Evolutionary conservation across 306 rosid genomes (phyloP).

Genomic region (Acacia confusa): DNA sequence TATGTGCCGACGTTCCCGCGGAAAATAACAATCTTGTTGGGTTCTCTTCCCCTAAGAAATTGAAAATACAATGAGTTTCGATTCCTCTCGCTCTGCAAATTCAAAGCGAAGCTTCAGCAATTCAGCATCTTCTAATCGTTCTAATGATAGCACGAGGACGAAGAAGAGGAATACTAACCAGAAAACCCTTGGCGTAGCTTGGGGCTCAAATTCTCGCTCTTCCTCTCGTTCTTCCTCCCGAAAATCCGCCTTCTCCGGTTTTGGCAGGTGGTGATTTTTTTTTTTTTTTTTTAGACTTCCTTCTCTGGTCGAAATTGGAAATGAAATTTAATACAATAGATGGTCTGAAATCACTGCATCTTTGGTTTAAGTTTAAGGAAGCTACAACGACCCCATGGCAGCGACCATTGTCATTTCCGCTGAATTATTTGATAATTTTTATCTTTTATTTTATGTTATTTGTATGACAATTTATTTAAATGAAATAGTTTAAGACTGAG

Average conservation of each 20-base stretch:
- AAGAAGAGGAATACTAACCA: conserved; percentile 51
- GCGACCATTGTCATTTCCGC: neutral
- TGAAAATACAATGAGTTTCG: conserved; percentile 47
- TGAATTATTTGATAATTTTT: neutral
- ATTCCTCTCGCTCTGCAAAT: conserved; percentile 60
- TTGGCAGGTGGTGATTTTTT: conserved; percentile 51
- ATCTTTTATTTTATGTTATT: neutral
- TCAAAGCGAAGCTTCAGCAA: conserved; percentile 54
- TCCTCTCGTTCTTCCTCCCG: conserved; percentile 42
- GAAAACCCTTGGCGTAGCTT: conserved; percentile 82
- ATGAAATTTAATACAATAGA: neutral
- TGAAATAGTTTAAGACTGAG: neutral
- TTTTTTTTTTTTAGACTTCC: neutral
- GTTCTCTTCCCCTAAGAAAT: conserved; percentile 9
- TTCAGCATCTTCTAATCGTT: conserved; percentile 46
- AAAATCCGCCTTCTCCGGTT: conserved; percentile 66
- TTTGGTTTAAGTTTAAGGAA: neutral
- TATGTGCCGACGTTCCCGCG: neutral
- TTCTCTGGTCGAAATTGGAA: neutral
- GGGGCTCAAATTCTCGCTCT: conserved; percentile 73
- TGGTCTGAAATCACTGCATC: neutral
- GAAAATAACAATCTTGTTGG: conserved; percentile 3
- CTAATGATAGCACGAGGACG: conserved; percentile 29
- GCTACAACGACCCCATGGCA: neutral
- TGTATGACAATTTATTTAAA: neutral